Conservation (phyloP, 2,329 filamentous ascomycete genomes). For the Botryotinia convoluta region DNA sequence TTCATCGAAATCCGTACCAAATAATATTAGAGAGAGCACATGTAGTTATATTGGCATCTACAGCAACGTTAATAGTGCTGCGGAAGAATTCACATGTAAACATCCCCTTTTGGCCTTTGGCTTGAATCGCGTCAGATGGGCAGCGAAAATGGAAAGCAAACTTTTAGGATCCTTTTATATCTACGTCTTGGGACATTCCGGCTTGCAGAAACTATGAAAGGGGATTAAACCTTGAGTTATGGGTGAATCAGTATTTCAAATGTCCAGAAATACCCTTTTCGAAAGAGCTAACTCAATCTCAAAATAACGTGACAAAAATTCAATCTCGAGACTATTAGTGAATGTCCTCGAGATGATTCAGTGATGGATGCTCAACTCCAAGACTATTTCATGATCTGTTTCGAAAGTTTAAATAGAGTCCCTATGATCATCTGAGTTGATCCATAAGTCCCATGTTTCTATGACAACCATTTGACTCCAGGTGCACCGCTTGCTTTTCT, state of each 20-base stretch:
- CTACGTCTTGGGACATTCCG: accelerated
- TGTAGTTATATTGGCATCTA: not conserved
- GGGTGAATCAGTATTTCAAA: not conserved
- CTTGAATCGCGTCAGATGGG: accelerated
- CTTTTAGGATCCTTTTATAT: not conserved
- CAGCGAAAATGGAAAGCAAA: not conserved
- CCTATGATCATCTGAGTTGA: not conserved
- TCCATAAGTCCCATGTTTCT: not conserved
- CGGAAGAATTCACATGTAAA: not conserved
- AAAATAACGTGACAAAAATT: too few relatives aligned
- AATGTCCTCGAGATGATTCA: not conserved
- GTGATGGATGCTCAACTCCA: too few relatives aligned
- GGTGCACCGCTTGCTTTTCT: not conserved
- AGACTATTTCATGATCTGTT: accelerated
- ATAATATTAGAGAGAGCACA: not conserved
- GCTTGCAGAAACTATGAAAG: too few relatives aligned
- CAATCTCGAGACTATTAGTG: not conserved
- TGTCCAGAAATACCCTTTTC: accelerated
- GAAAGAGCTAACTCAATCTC: not conserved
- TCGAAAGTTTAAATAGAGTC: too few relatives aligned
- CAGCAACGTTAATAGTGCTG: accelerated
- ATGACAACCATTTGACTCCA: not conserved
- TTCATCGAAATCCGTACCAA: accelerated
- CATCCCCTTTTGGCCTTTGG: not conserved
- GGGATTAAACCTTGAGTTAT: too few relatives aligned